These are phyloP conservation scores for Dryadomyces quercus-mongolicae DNA, from an alignment of 2,329 filamentous ascomycete species.

Conservation along the genomic window DNA sequence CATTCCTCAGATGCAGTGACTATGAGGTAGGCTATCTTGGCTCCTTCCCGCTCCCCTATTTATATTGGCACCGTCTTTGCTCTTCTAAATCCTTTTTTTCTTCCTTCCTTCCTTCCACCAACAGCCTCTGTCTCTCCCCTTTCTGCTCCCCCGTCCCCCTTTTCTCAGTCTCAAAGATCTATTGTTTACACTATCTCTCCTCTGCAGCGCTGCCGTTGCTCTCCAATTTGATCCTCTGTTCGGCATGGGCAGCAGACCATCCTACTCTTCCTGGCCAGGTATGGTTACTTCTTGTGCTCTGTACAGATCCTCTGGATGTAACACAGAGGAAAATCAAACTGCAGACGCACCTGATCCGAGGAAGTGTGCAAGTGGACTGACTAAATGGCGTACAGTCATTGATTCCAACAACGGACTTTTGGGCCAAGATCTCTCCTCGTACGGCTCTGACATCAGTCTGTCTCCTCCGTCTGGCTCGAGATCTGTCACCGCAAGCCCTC, in stretches of 20 bases:
- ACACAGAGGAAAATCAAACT: too few relatives aligned
- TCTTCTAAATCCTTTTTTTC: neutral
- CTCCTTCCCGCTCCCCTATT: neutral
- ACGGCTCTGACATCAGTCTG: slow-evolving; percentile 38
- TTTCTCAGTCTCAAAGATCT: neutral
- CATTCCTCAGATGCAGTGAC: slow-evolving; percentile 7
- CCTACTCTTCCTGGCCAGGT: slow-evolving; percentile 12
- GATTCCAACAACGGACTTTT: slow-evolving; percentile 25
- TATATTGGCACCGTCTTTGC: neutral
- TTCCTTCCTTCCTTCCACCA: neutral
- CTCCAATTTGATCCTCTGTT: slow-evolving; percentile 12
- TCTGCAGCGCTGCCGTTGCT: slow-evolving; percentile 11
- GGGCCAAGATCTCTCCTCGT: slow-evolving; percentile 32
- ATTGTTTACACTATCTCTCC: neutral
- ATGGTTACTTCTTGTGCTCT: neutral
- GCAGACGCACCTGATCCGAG: too few relatives aligned
- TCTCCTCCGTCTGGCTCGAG: slow-evolving; percentile 36
- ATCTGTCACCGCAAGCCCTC: slow-evolving; percentile 47
- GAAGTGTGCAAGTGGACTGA: too few relatives aligned
- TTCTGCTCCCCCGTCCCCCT: neutral
- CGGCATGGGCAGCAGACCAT: slow-evolving; percentile 11
- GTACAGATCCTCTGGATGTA: too few relatives aligned
- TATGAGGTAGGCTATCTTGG: slow-evolving; percentile 8
- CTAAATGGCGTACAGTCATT: slow-evolving; percentile 14
- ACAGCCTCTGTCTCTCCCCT: neutral